phyloP scores from a whole-genome alignment of 1,284 basidiomycete species.

The Boletus subluridellus region DNA sequence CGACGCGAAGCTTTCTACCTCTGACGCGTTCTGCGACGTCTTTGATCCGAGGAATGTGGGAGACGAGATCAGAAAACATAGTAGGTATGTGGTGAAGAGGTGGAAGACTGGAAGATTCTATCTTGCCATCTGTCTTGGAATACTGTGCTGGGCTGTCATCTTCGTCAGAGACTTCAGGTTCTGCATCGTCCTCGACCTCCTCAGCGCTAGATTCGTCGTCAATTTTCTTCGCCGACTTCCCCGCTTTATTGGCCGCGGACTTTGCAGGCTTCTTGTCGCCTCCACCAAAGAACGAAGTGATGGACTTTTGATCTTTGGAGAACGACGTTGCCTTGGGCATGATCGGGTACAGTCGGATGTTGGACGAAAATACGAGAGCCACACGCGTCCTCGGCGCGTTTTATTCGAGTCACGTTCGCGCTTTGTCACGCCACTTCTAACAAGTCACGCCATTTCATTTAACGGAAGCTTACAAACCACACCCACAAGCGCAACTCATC shows the following conservation, averaged over 20 bases:
- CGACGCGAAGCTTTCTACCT: constrained; percentile 85
- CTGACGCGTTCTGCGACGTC: constrained; percentile 66
- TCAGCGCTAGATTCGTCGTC: constrained; percentile 22
- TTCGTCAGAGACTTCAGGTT: constrained; percentile 30
- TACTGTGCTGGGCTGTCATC: constrained; percentile 29
- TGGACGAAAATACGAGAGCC: neutral
- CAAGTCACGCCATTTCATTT: constrained; percentile 17
- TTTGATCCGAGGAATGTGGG: constrained; percentile 66
- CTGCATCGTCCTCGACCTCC: constrained; percentile 23
- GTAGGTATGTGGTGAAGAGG: constrained; percentile 79
- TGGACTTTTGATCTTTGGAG: constrained; percentile 49
- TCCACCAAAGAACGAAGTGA: constrained; percentile 53
- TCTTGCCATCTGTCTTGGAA: constrained; percentile 38
- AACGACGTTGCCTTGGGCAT: constrained; percentile 49
- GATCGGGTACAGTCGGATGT: constrained; percentile 9
- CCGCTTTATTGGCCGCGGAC: constrained; percentile 22
- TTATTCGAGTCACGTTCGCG: constrained; percentile 33
- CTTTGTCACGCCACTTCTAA: constrained; percentile 23
- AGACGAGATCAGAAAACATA: constrained; percentile 85
- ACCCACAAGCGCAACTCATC: constrained; percentile 3
- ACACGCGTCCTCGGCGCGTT: constrained; percentile 15
- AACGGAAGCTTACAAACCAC: neutral
- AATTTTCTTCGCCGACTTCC: constrained; percentile 32
- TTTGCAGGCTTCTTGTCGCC: constrained; percentile 24
- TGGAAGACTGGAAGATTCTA: constrained; percentile 63